phyloP scores from a whole-genome alignment of 1,284 basidiomycete species.

The Cystobasidium sp. region DNA sequence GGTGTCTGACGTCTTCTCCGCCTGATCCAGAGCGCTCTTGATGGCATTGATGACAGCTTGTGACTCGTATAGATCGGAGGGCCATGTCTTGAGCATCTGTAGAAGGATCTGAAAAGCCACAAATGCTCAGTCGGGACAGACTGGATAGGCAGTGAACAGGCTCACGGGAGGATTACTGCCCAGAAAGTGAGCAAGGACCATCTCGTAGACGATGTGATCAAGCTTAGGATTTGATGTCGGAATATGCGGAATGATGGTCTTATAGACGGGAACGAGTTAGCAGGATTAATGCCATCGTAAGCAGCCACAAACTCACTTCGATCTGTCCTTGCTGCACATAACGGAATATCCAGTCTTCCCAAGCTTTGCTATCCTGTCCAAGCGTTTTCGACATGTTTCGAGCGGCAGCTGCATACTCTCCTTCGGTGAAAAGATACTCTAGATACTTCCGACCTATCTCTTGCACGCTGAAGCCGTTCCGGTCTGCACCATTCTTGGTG shows the following conservation, averaged over 20 bases:
- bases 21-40: conserved; percentile 73
- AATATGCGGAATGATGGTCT: conserved; percentile 86
- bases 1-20: conserved; percentile 58
- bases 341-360: conserved; percentile 94
- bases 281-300: background rate
- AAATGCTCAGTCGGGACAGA: conserved; percentile 6
- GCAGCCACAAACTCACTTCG: conserved; percentile 62
- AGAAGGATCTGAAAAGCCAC: conserved; percentile 66
- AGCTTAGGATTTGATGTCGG: conserved; percentile 82
- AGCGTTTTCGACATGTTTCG: conserved; percentile 84
- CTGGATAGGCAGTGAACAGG: conserved; percentile 25
- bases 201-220: conserved; percentile 86
- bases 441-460: conserved; percentile 84
- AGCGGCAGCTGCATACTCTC: conserved; percentile 81
- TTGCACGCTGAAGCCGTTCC: conserved; percentile 64
- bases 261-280: conserved; percentile 17
- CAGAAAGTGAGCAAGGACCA: conserved; percentile 88
- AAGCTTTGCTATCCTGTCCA: conserved; percentile 71
- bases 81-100: conserved; percentile 84
- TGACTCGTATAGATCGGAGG: conserved; percentile 85
- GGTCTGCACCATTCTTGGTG: conserved; percentile 57
- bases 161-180: conserved; percentile 73
- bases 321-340: conserved; percentile 84
- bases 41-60: conserved; percentile 84
- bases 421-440: conserved; percentile 78